These are phyloP conservation scores for Boletus subcaerulescens DNA, from an alignment of 768 basidiomycete species.

Conservation along the genomic window DNA sequence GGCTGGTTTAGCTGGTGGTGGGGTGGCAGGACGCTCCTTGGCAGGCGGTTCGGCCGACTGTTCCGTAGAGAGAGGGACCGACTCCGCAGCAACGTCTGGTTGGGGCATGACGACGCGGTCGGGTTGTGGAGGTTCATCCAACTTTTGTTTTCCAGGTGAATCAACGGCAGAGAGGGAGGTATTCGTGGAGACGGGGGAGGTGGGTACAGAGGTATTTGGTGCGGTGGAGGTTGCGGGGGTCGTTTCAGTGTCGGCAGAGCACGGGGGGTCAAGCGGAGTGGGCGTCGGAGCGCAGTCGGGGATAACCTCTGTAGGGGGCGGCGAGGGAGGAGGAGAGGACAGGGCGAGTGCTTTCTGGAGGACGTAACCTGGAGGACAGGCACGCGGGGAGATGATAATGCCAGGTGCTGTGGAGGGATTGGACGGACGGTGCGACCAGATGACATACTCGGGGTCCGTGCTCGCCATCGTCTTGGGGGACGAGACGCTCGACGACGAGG, in stretches of 20 bases:
- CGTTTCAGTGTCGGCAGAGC: constrained; percentile 47
- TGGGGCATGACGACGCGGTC: constrained; percentile 13
- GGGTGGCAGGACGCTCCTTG: constrained; percentile 1
- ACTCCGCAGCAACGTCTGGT: constrained; percentile 3
- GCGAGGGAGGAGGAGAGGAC: constrained; percentile 50
- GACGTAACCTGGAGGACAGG: constrained; percentile 59
- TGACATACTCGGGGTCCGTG: constrained; percentile 43
- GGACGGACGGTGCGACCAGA: constrained; percentile 71
- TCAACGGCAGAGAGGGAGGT: constrained; percentile 52
- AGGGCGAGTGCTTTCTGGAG: constrained; percentile 52
- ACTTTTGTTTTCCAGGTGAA: constrained; percentile 14
- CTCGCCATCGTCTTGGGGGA: background rate
- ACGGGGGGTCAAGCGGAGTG: constrained; percentile 34
- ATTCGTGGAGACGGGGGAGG: constrained; percentile 57
- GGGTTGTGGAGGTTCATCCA: constrained; percentile 10
- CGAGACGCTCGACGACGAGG: background rate
- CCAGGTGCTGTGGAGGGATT: constrained; percentile 64
- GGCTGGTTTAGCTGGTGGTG: constrained; percentile 24
- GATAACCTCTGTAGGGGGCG: constrained; percentile 19
- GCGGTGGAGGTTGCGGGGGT: constrained; percentile 50
- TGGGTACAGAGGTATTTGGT: constrained; percentile 44
- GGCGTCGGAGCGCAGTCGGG: constrained; percentile 7
- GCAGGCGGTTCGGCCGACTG: background rate
- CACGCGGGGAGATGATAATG: constrained; percentile 65
- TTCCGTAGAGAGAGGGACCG: background rate